phyloP scores from a whole-genome alignment of 805 yeast genomes.

The Nakazawaea laoshanensis region DNA sequence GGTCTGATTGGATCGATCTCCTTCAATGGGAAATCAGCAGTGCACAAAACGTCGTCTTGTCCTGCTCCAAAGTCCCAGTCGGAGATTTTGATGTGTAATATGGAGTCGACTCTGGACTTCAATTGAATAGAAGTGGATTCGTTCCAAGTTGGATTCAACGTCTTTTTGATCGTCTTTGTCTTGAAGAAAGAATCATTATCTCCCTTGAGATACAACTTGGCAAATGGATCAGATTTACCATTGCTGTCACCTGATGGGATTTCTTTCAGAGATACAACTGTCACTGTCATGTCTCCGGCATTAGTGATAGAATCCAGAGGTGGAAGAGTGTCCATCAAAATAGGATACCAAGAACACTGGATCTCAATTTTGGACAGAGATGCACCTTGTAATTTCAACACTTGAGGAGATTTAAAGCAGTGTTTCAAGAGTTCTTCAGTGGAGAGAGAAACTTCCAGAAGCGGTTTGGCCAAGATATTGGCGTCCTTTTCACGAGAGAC shows the following conservation, averaged over 20 bases:
- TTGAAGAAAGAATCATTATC: constrained; percentile 51
- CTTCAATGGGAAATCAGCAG: constrained; percentile 45
- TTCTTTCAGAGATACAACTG: constrained; percentile 53
- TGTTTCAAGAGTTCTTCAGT: constrained; percentile 57
- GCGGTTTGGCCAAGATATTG: constrained; percentile 45
- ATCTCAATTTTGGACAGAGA: constrained; percentile 45
- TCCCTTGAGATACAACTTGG: constrained; percentile 60
- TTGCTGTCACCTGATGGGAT: constrained; percentile 82
- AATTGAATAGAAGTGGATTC: constrained; percentile 54
- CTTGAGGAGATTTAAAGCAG: constrained; percentile 55
- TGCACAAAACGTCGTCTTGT: constrained; percentile 76
- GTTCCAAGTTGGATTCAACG: constrained; percentile 86
- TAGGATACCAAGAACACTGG: constrained; percentile 75
- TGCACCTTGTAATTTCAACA: constrained; percentile 45
- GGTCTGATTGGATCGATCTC: constrained; percentile 42
- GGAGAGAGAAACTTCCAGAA: constrained; percentile 59
- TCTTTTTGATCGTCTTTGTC: constrained; percentile 76
- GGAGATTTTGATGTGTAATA: constrained; percentile 45
- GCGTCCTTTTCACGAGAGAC: constrained; percentile 45
- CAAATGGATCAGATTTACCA: constrained; percentile 92
- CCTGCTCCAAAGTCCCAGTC: constrained; percentile 96
- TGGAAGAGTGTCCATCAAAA: constrained; percentile 52
- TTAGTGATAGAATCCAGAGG: constrained; percentile 67
- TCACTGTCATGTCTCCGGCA: constrained; percentile 61
- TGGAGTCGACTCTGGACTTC: constrained; percentile 52